phyloP scores from a whole-genome alignment of 805 yeast species.

The Cyberlindnera xishuangbannaensis region DNA sequence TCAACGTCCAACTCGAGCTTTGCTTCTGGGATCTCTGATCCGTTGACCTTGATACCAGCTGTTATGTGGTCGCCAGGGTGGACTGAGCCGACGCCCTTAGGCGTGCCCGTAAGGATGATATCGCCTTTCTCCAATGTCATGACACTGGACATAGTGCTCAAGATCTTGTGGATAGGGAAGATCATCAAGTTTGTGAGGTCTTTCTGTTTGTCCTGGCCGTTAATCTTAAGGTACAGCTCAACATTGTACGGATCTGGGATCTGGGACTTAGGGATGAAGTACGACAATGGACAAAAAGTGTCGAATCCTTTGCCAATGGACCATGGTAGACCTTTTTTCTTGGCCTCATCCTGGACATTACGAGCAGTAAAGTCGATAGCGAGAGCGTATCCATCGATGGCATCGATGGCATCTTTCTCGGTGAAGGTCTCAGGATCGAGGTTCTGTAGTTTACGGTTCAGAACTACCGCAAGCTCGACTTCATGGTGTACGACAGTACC shows the following conservation, averaged over 20 bases:
- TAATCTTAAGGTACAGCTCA: conserved; percentile 56
- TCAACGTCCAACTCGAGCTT: conserved; percentile 30
- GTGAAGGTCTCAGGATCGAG: conserved; percentile 50
- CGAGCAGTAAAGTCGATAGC: conserved; percentile 95
- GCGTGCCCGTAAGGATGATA: conserved; percentile 90
- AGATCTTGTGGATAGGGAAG: conserved; percentile 75
- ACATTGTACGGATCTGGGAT: conserved; percentile 75
- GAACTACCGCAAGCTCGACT: conserved; percentile 79
- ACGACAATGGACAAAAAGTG: conserved; percentile 86
- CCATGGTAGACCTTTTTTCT: conserved; percentile 95
- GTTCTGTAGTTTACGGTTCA: conserved; percentile 60
- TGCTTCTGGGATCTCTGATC: conserved; percentile 46
- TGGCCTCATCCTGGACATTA: conserved; percentile 92
- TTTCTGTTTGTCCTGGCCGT: conserved; percentile 63
- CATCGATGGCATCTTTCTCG: conserved; percentile 62
- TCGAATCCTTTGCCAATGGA: conserved; percentile 94
- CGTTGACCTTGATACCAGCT: conserved; percentile 56
- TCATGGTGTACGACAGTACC: conserved; percentile 86
- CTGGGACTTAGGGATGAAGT: conserved; percentile 55
- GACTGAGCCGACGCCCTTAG: conserved; percentile 91
- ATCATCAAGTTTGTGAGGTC: conserved; percentile 82
- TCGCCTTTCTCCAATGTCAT: conserved; percentile 93
- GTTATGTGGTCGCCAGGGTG: conserved; percentile 71
- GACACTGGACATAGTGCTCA: conserved; percentile 75
- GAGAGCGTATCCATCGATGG: conserved; percentile 81